These are phyloP conservation scores for Lactarius akahatsu DNA, from an alignment of 768 basidiomycete species.

Conservation along the genomic window DNA sequence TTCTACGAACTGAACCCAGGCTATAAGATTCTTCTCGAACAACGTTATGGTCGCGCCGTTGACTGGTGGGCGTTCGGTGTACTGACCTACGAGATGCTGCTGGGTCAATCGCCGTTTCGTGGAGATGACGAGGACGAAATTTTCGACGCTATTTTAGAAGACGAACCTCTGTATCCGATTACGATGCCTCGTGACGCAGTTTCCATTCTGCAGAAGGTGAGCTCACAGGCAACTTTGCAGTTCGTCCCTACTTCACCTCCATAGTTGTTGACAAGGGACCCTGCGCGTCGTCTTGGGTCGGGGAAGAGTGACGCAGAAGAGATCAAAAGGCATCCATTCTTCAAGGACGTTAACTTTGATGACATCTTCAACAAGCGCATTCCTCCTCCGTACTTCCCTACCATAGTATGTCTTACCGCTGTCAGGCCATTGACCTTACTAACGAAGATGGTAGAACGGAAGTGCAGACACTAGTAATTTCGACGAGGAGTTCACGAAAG, in stretches of 20 bases:
- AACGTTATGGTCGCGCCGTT: constrained; percentile 96
- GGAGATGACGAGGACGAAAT: constrained; percentile 99
- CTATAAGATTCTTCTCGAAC: constrained; percentile 92
- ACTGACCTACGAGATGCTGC: constrained; percentile 96
- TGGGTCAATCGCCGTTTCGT: constrained; percentile 98
- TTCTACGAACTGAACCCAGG: neutral
- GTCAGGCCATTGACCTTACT: constrained; percentile 7
- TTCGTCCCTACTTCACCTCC: constrained; percentile 19
- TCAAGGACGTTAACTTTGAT: constrained; percentile 96
- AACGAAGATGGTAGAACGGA: constrained; percentile 55
- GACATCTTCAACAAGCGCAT: constrained; percentile 97
- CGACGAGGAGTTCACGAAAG: constrained; percentile 94
- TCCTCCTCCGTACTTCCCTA: constrained; percentile 96
- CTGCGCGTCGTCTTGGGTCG: constrained; percentile 85
- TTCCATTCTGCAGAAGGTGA: constrained; percentile 89
- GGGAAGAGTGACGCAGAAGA: constrained; percentile 92
- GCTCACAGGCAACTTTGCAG: constrained; percentile 14
- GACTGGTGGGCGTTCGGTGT: constrained; percentile 99
- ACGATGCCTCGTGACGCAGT: constrained; percentile 99
- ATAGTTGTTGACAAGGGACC: constrained; percentile 91
- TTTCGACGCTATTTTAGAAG: constrained; percentile 97
- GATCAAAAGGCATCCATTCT: constrained; percentile 97
- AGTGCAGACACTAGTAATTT: constrained; percentile 91
- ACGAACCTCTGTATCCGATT: constrained; percentile 97
- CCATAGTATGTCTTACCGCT: constrained; percentile 62